A percentile compares a stretch with the other conserved stretches of the same genome.
Conservation (phyloP, 805 yeast species). For the Millerozyma acaciae region DNA sequence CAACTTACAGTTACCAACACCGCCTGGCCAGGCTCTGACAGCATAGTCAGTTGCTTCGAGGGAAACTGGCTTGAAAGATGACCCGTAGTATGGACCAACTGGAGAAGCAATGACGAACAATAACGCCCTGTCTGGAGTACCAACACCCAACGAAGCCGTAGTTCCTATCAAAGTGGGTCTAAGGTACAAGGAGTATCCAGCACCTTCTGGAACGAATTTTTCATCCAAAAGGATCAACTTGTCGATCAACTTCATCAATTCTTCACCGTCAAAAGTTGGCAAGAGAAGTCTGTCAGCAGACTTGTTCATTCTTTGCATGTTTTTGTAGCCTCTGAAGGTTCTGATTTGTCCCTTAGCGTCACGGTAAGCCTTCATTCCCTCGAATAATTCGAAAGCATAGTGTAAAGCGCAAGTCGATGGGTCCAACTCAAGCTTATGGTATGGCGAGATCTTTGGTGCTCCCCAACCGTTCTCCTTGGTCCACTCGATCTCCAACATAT, state of each 20-base stretch:
- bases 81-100: conserved; percentile 87
- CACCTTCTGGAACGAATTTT: conserved; percentile 75
- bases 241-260: conserved; percentile 70
- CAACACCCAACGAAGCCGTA: conserved; percentile 81
- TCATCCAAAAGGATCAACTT: conserved; percentile 72
- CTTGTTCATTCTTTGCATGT: conserved; percentile 86
- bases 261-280: conserved; percentile 80
- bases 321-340: conserved; percentile 86
- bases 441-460: conserved; percentile 83
- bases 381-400: conserved; percentile 92
- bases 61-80: conserved; percentile 93
- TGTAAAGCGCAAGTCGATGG: conserved; percentile 92
- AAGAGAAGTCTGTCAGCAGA: conserved; percentile 87
- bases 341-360: conserved; percentile 61
- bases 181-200: conserved; percentile 87
- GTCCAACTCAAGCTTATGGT: conserved; percentile 69
- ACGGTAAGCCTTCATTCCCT: conserved; percentile 90
- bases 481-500: conserved; percentile 89
- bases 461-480: conserved; percentile 75
- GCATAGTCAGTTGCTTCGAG: conserved; percentile 95
- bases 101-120: conserved; percentile 89
- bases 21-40: conserved; percentile 99
- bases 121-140: conserved; percentile 75
- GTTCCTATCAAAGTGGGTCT: conserved; percentile 97
- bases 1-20: conserved; percentile 91